Conservation (phyloP, 1,139 yeast genomes). For the Pichia sp. region DNA sequence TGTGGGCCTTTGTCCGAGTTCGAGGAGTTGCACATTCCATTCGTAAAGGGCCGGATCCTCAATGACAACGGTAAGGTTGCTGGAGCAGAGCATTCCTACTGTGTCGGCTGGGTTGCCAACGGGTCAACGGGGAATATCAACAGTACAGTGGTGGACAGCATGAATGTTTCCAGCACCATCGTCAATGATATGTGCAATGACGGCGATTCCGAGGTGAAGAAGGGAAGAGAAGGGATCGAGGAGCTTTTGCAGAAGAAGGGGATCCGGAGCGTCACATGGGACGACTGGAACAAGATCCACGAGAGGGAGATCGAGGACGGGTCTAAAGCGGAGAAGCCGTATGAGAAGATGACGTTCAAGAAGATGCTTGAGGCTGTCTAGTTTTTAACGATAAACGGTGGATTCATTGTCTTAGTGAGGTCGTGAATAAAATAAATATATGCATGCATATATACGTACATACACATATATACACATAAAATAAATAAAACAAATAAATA, state of each 20-base stretch:
- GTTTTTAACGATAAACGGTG: no score
- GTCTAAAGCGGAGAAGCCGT: constrained; percentile 41
- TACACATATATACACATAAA: neutral
- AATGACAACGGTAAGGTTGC: constrained; percentile 58
- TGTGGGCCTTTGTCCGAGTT: constrained; percentile 63
- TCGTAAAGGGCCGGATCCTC: constrained; percentile 51
- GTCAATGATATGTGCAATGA: constrained; percentile 7
- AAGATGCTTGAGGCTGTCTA: constrained; percentile 41
- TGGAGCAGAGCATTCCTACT: constrained; percentile 54
- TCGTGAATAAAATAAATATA: constrained; percentile 1
- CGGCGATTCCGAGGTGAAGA: constrained; percentile 17
- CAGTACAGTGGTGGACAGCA: constrained; percentile 72
- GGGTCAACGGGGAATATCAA: constrained; percentile 94
- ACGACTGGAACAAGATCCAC: constrained; percentile 65
- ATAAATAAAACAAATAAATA: constrained; percentile 3
- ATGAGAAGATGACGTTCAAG: constrained; percentile 50
- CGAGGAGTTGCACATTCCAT: constrained; percentile 48
- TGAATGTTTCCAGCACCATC: constrained; percentile 24
- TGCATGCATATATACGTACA: neutral
- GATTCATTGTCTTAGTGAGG: neutral
- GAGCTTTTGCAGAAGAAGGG: constrained; percentile 26
- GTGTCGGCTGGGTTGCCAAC: constrained; percentile 88
- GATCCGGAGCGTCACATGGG: constrained; percentile 51
- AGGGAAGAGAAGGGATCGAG: constrained; percentile 30
- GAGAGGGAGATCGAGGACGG: constrained; percentile 47